Base-by-base conservation (phyloP, 169 alveolate species). In the Cryptosporidium baileyi region DNA sequence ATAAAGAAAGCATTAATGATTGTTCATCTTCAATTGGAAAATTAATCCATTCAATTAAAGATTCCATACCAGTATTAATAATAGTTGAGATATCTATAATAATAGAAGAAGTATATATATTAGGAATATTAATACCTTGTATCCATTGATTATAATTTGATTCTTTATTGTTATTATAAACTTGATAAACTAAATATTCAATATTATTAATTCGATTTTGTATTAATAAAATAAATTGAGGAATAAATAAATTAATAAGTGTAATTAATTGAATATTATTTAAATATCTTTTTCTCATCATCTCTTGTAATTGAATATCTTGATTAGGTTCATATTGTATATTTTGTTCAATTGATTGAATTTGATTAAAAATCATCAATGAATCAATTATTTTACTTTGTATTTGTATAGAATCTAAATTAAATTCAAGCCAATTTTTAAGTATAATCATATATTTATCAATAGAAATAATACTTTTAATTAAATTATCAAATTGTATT, bases 1-100 rank as follows among this genome's bases (percentile, higher is more conserved):
- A 52, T 17, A 65, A 49, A 45, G 32, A 28, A 22, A 74, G 57
- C 1, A 60, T 32, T 57, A 74, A n/a, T 6, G 67, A 32, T 15
- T 51, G 60, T 26, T 51, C 65, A 45, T 63, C 80, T 28, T 74
- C 85, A 2, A 74, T 11, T 28, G 85, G 85, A n/a, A 74, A 74
- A 24, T 32, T 74, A 17, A 74, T 11, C 85, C 85, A 74, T 40
- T 74, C 85, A 2, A 36, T 26, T n/a, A 74, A 24, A 11, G 85
- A 74, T 13, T 74, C 85, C 5, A 74, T 54, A 1, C 85, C 85
- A 0, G 85, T 74, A 41, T 74, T 74, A 5, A 74, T 60, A 11
- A 74, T 74, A 2, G 85, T 74, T 13, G 74, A 49, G 0, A 74
- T 74, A 24, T 74, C 85, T 24, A 74, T 74, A 51, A 74, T 54